Base-by-base conservation (phyloP, 2,329 filamentous ascomycete species). In the Decorospora gaudefroyi region DNA sequence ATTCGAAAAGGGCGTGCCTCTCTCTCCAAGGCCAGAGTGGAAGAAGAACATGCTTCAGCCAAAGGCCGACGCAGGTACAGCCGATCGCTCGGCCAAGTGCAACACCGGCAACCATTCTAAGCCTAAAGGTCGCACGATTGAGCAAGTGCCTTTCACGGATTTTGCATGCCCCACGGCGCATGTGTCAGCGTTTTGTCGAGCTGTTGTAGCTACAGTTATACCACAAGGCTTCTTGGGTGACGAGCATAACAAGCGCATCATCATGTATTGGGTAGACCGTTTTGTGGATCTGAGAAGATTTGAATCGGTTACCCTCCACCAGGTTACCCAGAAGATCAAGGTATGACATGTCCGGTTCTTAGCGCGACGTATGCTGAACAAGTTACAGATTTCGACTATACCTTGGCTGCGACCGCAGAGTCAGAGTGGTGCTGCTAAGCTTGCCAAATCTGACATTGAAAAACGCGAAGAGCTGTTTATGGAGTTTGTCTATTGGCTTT, bases 401-500 rank as follows among this genome's bases (percentile, higher is more conserved):
- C 68, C 75, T 8, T 99, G 93, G 93, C 81, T 96, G 37, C 75
- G 76, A 13, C 79, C 82, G 22, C 78, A 79, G 1, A 70, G 69
- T 9, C 64, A 77, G 1, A 57, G 66, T 10, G 35, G 51, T 13
- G 68, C 65, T 2, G 61, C 68, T 7, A 91, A 85, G 41, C 74
- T 87, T 35, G 87, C 87, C 47, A 75, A 78, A 46, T 84, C 86
- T 0, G 92, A 97, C 62, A 75, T 81, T 19, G 72, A 74, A 5
- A 97, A 96, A 69, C 84, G 91, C 8, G 76, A 74, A 17, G 88
- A 96, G 62, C 77, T 97, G 0, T 81, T 96, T 34, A 72, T 84
- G 39, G 93, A 99, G 67, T 84, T 97, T 45, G 61, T 97, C 5
- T 97, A 96, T 72, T 99, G 91, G 66, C 55, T 95, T 3, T 93